Base-by-base conservation (phyloP, 768 basidiomycete genomes). In the Dictyophora rubrovolvata region DNA sequence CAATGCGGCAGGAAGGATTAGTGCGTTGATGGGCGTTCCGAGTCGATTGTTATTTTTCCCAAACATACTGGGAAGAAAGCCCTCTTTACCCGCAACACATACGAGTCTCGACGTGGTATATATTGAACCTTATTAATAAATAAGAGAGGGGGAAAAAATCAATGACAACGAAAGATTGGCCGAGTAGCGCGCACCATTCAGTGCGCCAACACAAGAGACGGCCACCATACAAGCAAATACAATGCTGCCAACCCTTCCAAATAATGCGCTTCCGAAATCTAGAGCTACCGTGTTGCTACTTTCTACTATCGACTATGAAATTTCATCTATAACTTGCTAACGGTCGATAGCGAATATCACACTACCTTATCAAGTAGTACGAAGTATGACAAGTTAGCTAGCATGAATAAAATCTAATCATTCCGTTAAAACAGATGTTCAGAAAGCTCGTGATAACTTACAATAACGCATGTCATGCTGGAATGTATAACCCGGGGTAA, bases 171-270 rank as follows among this genome's bases (percentile, higher is more conserved):
- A 7, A 7, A 2, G 7, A 28, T 28, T 28, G 37, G 54, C 54
- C 33, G 34, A 36, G 62, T 22, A n/a, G 56, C 66, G 67, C 63
- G 48, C 65, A 83, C 93, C 89, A 68, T 96, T 95, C 55, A 99
- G 72, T 1, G 96, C 93, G 17, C 95, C 95, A 63, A 99, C 92
- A 69, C 93, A 96, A 2, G 93, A 96, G 60, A 97, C 79, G 1
- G 93, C 90, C 14, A 99, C 95, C 79, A 93, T 84, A 54, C 85
- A 77, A 1, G 95, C 91, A 68, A 99, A 96, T 16, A 93, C 65
- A 5, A 83, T 80, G 0, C 88, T 93, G 33, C 96, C 95, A n/a
- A 86, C 70, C 5, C 86, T 82, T 2, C 95, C 95, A 63, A 94
- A 89, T 8, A 95, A 72, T 1, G 82, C 82, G 52, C 86, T 81